Evolutionary conservation across 1,284 basidiomycete genomes (phyloP).

Genomic region (Xerocomus amazonicus): DNA sequence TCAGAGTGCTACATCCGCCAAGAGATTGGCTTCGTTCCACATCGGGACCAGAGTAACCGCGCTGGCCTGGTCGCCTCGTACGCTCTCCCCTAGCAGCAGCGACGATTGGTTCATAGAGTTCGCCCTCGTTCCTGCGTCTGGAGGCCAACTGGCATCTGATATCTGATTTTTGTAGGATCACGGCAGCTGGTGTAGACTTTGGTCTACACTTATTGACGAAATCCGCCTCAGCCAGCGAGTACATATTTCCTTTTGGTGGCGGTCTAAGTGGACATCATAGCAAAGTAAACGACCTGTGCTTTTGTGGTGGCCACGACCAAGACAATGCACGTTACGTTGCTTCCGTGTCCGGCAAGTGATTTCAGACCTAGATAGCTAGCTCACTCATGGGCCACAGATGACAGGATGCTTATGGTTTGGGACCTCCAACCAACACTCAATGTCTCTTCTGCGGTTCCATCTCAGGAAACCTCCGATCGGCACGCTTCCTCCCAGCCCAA

Average conservation of each 20-base stretch:
- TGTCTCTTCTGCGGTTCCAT: slow-evolving; percentile 35
- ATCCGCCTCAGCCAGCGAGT: slow-evolving; percentile 45
- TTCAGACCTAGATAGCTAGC: not conserved
- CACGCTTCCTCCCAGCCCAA: slow-evolving; percentile 22
- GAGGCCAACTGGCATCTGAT: not conserved
- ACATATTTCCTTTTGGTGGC: slow-evolving; percentile 67
- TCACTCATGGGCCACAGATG: slow-evolving; percentile 44
- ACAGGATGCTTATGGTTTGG: slow-evolving; percentile 81
- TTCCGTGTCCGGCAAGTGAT: slow-evolving; percentile 63
- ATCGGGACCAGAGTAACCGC: slow-evolving; percentile 69
- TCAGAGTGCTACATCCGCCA: slow-evolving; percentile 41
- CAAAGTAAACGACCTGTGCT: slow-evolving; percentile 69
- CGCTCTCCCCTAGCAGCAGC: slow-evolving; percentile 59
- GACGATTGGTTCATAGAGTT: slow-evolving; percentile 73
- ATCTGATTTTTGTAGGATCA: slow-evolving; percentile 44
- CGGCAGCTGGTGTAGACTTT: slow-evolving; percentile 63
- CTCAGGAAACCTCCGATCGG: slow-evolving; percentile 23
- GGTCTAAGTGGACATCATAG: slow-evolving; percentile 74
- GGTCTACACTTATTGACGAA: slow-evolving; percentile 67
- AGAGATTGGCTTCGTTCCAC: slow-evolving; percentile 64
- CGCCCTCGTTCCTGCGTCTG: slow-evolving; percentile 24
- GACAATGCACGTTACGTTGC: slow-evolving; percentile 70
- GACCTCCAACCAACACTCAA: slow-evolving; percentile 60
- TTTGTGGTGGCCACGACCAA: slow-evolving; percentile 65
- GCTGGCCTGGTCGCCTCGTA: slow-evolving; percentile 71